phyloP scores from a whole-genome alignment of 768 basidiomycete species.

The Lentinula boryana region DNA sequence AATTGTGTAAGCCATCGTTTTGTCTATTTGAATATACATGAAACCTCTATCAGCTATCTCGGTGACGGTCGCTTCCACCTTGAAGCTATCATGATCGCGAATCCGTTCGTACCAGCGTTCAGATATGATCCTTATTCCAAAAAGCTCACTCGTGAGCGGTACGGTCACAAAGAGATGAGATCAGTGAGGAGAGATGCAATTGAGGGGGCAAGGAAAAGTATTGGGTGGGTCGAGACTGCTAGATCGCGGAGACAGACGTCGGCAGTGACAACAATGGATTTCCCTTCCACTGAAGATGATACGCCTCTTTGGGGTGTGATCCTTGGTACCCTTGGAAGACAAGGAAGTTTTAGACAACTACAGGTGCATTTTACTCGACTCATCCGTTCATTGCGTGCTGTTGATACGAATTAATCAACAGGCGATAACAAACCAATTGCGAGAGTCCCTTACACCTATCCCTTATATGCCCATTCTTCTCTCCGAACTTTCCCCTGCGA shows the following conservation, averaged over 20 bases:
- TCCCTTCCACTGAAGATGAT: neutral
- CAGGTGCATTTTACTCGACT: constrained; percentile 37
- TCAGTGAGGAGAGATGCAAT: constrained; percentile 69
- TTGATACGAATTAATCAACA: constrained; percentile 16
- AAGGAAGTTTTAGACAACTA: constrained; percentile 88
- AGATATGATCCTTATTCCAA: constrained; percentile 99
- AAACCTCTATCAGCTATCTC: constrained; percentile 59
- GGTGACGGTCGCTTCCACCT: constrained; percentile 98
- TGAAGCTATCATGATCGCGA: constrained; percentile 99
- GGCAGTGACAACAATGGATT: neutral
- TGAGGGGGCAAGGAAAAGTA: constrained; percentile 61
- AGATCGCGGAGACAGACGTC: neutral
- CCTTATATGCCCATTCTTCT: constrained; percentile 89
- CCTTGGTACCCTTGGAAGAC: constrained; percentile 89
- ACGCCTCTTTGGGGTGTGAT: constrained; percentile 81
- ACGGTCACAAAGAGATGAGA: constrained; percentile 88
- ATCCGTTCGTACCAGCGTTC: constrained; percentile 90
- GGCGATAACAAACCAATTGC: constrained; percentile 72
- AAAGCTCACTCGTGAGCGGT: constrained; percentile 89
- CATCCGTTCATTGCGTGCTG: neutral
- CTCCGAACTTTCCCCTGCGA: constrained; percentile 95
- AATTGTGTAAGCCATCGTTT: constrained; percentile 58
- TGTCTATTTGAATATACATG: neutral
- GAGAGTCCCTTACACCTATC: constrained; percentile 44
- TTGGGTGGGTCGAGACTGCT: constrained; percentile 26